Base-by-base conservation (phyloP, 2,329 filamentous ascomycete genomes). In the Exophiala sideris region DNA sequence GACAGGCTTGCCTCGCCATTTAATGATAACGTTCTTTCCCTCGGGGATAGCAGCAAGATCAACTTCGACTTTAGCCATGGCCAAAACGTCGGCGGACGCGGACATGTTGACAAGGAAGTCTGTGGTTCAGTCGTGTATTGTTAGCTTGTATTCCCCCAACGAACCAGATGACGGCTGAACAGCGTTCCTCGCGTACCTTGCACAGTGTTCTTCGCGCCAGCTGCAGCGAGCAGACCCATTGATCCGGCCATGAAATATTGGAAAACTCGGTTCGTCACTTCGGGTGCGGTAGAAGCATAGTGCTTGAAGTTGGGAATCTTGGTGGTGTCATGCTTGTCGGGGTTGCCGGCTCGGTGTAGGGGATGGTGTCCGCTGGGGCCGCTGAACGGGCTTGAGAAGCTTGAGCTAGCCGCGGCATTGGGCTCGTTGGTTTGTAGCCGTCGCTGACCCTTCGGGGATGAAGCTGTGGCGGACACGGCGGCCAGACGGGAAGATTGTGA, bases 31-130 rank as follows among this genome's bases (percentile, higher is more conserved):
- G 80, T 99, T 99, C 88, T 97, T 99, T 83, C 94, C 94, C 82
- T 97, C 92, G 61, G 94, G 94, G 68, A 99, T 97, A 62, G 89
- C 75, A 68, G 80, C 81, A 65, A 99, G 87, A 75, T 96, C 90
- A 67, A 99, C 88, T 81, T 99, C 94, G 67, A 99, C 94, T 87
- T 99, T 99, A 76, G 94, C 94, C 86, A 96, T 95, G 72, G 95
- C 94, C 78, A 99, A 79, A 71, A 99, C 91, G 71, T 99, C 94
- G 76, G 94, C 94, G 59, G 94, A 99, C 61, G 94, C 94, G 69
- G 92, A 95, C 95, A 99, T 97, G 85, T 96, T 99, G 80, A 96
- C 90, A 63, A 99, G 83, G 84, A 99, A 99, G 79, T 99, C 94
- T 99, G 76, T 64, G 64, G 49, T 35, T 45, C 40, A 20, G 21